Percentiles rank a stretch among this genome's conserved stretches.
phyloP scores from a whole-genome alignment of 306 rosid genomes.

The Benincasa hispida region DNA sequence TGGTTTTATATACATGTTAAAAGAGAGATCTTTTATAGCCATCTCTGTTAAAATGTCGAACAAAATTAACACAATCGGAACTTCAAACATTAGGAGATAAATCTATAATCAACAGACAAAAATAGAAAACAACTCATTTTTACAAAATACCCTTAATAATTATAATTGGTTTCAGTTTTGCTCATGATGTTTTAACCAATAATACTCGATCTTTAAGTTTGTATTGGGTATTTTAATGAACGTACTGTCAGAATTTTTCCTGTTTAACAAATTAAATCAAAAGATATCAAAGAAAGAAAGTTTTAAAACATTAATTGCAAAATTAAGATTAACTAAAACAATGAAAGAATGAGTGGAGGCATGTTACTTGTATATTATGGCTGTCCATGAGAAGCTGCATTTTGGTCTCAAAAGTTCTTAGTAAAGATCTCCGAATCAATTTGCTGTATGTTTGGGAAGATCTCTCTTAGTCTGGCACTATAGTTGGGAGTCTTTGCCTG shows the following conservation, averaged over 20 bases:
- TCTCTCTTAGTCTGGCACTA: constrained; percentile 23
- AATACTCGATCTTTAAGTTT: not conserved
- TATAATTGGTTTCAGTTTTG: not conserved
- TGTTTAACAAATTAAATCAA: not conserved
- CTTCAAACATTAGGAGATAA: not conserved
- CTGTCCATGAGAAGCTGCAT: constrained; percentile 7
- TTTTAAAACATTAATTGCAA: not conserved
- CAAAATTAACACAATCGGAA: not conserved
- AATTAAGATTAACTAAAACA: not conserved
- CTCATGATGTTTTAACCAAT: not conserved
- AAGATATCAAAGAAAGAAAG: not conserved
- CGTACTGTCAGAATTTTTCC: not conserved
- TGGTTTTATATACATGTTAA: not conserved
- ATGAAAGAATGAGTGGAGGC: not conserved
- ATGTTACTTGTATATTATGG: constrained; percentile 5
- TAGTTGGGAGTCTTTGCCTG: constrained; percentile 72
- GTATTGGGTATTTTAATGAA: not conserved
- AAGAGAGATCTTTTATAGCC: not conserved
- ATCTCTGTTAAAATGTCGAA: not conserved
- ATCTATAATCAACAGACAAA: not conserved
- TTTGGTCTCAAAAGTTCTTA: constrained; percentile 18
- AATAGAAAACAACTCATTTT: not conserved
- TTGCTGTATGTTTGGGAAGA: constrained; percentile 65
- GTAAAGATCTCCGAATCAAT: constrained; percentile 59
- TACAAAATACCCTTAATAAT: not conserved